A percentile compares a stretch with the other conserved stretches of the same genome.
phyloP scores from a whole-genome alignment of 345 rosid species.

The Eucalyptus pauciflora region DNA sequence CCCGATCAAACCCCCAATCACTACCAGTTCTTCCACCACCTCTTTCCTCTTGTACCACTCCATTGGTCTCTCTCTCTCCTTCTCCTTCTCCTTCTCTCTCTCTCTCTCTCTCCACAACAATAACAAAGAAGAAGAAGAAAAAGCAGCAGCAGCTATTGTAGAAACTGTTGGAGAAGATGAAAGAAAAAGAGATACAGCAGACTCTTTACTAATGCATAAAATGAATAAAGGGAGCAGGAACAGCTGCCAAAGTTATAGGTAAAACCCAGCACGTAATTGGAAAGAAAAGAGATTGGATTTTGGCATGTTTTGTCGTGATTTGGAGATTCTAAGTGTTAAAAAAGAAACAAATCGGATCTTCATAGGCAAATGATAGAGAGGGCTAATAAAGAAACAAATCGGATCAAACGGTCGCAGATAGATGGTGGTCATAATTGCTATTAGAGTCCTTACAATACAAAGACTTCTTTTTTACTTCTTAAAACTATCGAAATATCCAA shows the following conservation, averaged over 20 bases:
- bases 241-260: neutral
- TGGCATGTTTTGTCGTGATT: neutral
- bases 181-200: neutral
- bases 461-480: neutral
- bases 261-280: neutral
- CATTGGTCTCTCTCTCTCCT: neutral
- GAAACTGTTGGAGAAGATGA: neutral
- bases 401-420: too few relatives aligned
- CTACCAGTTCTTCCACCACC: constrained; percentile 37
- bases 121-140: neutral
- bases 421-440: neutral
- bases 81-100: too few relatives aligned
- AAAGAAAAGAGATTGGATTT: too few relatives aligned
- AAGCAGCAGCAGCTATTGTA: neutral
- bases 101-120: neutral
- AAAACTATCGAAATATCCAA: neutral
- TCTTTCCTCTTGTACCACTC: neutral
- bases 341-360: neutral
- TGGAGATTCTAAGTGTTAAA: neutral
- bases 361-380: neutral
- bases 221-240: neutral
- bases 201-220: neutral
- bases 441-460: neutral
- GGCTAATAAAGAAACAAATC: neutral
- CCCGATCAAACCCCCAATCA: constrained; percentile 48